Conservation (phyloP, 106 monocot genomes). For the Dactylorhiza incarnata region DNA sequence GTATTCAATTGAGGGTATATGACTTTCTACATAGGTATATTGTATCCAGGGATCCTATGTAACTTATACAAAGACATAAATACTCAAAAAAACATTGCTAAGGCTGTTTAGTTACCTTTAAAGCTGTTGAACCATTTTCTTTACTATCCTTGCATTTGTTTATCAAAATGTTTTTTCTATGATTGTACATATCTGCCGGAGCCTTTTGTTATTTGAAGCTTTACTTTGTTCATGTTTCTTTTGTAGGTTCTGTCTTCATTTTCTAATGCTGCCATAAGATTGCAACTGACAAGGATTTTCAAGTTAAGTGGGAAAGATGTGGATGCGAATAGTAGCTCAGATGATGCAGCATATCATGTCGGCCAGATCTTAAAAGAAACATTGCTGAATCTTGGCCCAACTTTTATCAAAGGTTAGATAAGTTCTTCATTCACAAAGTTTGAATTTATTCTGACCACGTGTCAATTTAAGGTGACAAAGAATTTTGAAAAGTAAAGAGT, state of each 20-base stretch:
- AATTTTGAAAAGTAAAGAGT: no score
- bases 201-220: neutral
- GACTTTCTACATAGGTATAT: no score
- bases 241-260: slow-evolving; percentile 64
- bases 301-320: slow-evolving; percentile 18
- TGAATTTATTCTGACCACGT: neutral
- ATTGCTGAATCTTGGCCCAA: slow-evolving; percentile 80
- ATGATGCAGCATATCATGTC: slow-evolving; percentile 34
- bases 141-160: neutral
- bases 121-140: neutral
- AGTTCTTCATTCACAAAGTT: neutral
- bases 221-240: slow-evolving; percentile 1
- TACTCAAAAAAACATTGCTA: neutral
- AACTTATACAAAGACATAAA: no score
- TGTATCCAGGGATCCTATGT: no score
- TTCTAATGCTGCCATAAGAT: slow-evolving; percentile 44
- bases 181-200: neutral
- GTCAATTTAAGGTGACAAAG: no score
- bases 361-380: slow-evolving; percentile 75
- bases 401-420: slow-evolving; percentile 80
- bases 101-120: neutral
- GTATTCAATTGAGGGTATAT: no score
- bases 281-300: slow-evolving; percentile 35
- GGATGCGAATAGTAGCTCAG: slow-evolving; percentile 8
- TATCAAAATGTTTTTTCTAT: neutral